Evolutionary conservation across 2,329 filamentous ascomycete genomes (phyloP).

Genomic region (Teratosphaeria gauchensis): DNA sequence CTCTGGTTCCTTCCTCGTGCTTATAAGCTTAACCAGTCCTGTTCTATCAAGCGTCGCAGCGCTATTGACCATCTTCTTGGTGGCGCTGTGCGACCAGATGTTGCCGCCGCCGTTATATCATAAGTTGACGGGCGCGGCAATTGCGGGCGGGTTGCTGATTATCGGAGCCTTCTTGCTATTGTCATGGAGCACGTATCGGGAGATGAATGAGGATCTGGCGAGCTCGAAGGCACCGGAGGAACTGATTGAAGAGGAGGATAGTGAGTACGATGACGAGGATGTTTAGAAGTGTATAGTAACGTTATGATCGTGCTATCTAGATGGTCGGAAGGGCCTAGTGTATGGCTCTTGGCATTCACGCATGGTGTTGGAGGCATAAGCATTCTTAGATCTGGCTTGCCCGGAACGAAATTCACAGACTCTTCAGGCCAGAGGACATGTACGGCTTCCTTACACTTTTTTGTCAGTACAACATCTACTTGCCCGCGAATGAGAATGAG

Average conservation of each 20-base stretch:
- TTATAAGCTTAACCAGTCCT: constrained; percentile 86
- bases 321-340: neutral
- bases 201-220: constrained; percentile 76
- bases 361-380: too few species aligned
- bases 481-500: too few species aligned
- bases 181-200: constrained; percentile 83
- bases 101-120: constrained; percentile 60
- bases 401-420: too few species aligned
- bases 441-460: too few species aligned
- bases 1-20: constrained; percentile 81
- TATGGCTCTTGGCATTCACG: neutral
- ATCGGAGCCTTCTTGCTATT: constrained; percentile 79
- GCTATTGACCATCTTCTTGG: constrained; percentile 91
- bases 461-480: too few species aligned
- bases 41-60: constrained; percentile 81
- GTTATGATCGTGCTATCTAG: too few species aligned
- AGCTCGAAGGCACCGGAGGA: constrained; percentile 39
- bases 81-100: constrained; percentile 83
- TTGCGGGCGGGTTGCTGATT: constrained; percentile 78
- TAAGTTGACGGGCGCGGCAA: constrained; percentile 62
- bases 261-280: neutral
- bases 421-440: too few species aligned
- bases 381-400: too few species aligned
- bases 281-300: too few species aligned
- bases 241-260: constrained; percentile 23